Base-by-base conservation (phyloP, 2,329 filamentous ascomycete species). In the Fusarium cicatricum region DNA sequence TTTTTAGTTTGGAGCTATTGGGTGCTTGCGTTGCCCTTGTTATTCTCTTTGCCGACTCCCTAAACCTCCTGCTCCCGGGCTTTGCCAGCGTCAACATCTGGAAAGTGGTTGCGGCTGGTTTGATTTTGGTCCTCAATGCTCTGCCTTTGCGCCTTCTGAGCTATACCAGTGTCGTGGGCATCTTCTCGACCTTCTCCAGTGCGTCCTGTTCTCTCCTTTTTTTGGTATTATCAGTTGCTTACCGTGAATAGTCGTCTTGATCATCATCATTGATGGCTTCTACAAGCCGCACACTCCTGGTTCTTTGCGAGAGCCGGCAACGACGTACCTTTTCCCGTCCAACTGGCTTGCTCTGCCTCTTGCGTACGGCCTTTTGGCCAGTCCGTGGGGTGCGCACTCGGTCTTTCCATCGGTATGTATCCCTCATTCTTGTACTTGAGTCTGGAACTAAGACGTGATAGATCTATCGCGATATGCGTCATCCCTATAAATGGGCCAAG, bases 111-210 rank as follows among this genome's bases (percentile, higher is more conserved):
- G 96, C 92, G 72, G 89, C 91, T 14, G 56, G 91, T 15, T 79
- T 96, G 49, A 79, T 98, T 63, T 79, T 96, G 53, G 90, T 92
- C 11, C 80, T 98, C 46, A 92, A 90, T 70, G 96, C 96, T 72
- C 77, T 96, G 29, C 94, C 95, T 1, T 77, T 98, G 56, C 86
- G 91, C 29, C 79, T 93, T 50, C 78, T 99, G 57, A 96, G 92
- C 66, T 92, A 97, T 69, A 97, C 92, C 21, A 96, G 92, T 71
- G 87, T 98, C 52, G 79, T 98, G 58, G 94, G 94, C n/a, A 96
- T 99, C 46, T 80, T 97, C 65, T 93, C 86, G 52, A 96, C 91
- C 65, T 89, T 96, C 63, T 88, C 88, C 69, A 97, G 91, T 94
- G 79, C 80, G 90, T 88, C 12, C 2, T 38, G 19, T 2, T 21